phyloP scores from a whole-genome alignment of 2,329 filamentous ascomycete genomes.

The Xylaria multiplex region DNA sequence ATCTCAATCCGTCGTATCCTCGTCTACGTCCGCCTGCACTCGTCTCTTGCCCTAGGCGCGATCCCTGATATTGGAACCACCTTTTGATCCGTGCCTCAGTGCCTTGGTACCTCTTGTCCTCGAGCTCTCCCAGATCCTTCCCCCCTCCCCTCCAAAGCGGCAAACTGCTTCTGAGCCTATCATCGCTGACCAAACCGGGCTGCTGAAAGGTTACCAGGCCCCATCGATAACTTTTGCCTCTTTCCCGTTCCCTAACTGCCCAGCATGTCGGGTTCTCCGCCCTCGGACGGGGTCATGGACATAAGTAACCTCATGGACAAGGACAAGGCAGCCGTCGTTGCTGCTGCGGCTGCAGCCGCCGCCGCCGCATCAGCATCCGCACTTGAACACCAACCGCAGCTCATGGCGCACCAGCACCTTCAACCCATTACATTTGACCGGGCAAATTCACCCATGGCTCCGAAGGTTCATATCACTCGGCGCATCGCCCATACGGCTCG shows the following conservation, averaged over 20 bases:
- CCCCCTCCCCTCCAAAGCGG: conserved; percentile 3
- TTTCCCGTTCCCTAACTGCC: conserved; percentile 12
- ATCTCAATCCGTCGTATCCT: conserved; percentile 23
- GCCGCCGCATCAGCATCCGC: conserved; percentile 40
- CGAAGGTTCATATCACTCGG: conserved; percentile 67
- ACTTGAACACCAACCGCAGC: conserved; percentile 40
- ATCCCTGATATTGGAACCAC: conserved; percentile 15
- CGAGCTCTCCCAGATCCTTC: conserved; percentile 16
- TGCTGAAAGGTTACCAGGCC: conserved; percentile 19
- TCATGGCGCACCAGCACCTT: conserved; percentile 46
- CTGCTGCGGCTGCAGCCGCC: conserved; percentile 41
- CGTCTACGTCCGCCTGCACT: neutral
- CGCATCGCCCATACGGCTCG: conserved; percentile 62
- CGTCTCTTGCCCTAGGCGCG: conserved; percentile 2
- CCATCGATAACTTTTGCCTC: conserved; percentile 11
- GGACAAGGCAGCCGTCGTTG: conserved; percentile 44
- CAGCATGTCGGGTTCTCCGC: conserved; percentile 49
- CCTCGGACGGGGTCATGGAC: conserved; percentile 49
- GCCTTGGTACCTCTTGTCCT: conserved; percentile 26
- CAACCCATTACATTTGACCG: conserved; percentile 58
- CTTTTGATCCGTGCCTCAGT: conserved; percentile 32
- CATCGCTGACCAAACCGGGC: conserved; percentile 28
- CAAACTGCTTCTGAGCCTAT: conserved; percentile 13
- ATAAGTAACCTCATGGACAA: conserved; percentile 50
- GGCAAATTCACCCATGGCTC: conserved; percentile 69